Percentiles rank a stretch among this genome's conserved stretches.
These are phyloP conservation scores for bread wheat (Triticum aestivum) DNA, from an alignment of 176 grass and related monocot genomes.

Conservation along the genomic window IWGSC_CS_RefSeq_v2.1 NC_057799.1:33530080-33530579, in stretches of 20 bases:
- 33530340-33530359: neutral
- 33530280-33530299: neutral
- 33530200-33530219: neutral
- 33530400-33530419: neutral
- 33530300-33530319: neutral
- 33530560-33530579: conserved; percentile 76
- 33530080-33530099: conserved; percentile 42
- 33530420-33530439: neutral
- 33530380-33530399: neutral
- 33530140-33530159: neutral
- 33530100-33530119: conserved; percentile 33
- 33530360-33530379: neutral
- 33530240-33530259: neutral
- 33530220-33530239: neutral
- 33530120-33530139: neutral
- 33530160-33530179: neutral
- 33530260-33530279: neutral
- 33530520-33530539: conserved; percentile 3
- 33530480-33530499: neutral
- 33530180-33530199: neutral
- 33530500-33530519: neutral
- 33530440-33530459: neutral
- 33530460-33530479: neutral
- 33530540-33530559: conserved; percentile 93
- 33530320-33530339: neutral